Percentiles rank a stretch among this genome's conserved stretches.
Evolutionary conservation across 345 rosid genomes (phyloP).

Genomic region (Passiflora organensis): DNA sequence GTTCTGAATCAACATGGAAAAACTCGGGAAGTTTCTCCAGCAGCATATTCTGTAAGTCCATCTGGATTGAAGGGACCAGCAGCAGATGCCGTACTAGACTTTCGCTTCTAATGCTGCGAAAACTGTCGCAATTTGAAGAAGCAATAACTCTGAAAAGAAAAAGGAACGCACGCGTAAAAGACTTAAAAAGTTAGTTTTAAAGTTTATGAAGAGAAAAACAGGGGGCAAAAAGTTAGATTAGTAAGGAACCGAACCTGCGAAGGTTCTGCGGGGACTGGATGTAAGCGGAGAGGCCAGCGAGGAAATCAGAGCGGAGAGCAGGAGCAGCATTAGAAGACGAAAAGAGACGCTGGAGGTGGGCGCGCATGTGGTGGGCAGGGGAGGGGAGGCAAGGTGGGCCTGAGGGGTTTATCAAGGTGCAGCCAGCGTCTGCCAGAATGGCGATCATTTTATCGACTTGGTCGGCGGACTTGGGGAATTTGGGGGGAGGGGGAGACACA

Average conservation of each 20-base stretch:
- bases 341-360: constrained; percentile 47
- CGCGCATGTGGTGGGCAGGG: constrained; percentile 52
- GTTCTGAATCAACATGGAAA: constrained; percentile 36
- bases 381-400: constrained; percentile 69
- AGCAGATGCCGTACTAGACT: constrained; percentile 58
- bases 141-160: constrained; percentile 43
- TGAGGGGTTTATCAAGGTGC: constrained; percentile 53
- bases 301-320: constrained; percentile 42
- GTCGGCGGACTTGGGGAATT: not conserved
- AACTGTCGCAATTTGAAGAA: constrained; percentile 28
- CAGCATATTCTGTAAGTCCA: constrained; percentile 53
- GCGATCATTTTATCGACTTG: constrained; percentile 46
- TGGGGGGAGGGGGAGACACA: constrained; percentile 6
- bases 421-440: constrained; percentile 66
- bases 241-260: constrained; percentile 36
- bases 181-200: not conserved
- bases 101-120: constrained; percentile 34
- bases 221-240: not conserved
- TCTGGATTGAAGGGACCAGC: constrained; percentile 59
- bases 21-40: constrained; percentile 80
- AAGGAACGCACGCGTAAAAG: not conserved
- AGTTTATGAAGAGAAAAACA: not conserved
- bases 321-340: constrained; percentile 24
- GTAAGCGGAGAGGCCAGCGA: constrained; percentile 46
- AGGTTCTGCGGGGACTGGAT: constrained; percentile 49